These are phyloP conservation scores for Dryas integrifolia DNA, from an alignment of 331 rosid species.

Conservation along the genomic window DNA sequence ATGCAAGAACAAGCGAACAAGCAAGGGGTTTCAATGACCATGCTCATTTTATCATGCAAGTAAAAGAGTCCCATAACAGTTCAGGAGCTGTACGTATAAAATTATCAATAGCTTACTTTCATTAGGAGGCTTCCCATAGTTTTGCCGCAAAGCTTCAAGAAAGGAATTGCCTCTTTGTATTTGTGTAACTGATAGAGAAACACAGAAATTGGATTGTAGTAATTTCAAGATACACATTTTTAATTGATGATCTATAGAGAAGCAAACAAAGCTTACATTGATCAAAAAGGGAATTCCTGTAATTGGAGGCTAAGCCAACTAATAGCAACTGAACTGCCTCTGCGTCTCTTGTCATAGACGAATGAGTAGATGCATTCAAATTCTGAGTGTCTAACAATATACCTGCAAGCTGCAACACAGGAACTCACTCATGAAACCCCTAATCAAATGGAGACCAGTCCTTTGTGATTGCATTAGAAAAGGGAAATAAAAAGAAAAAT, in stretches of 20 bases:
- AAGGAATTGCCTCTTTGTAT: slow-evolving; percentile 51
- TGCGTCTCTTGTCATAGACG: slow-evolving; percentile 78
- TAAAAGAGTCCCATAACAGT: no score
- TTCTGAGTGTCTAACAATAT: slow-evolving; percentile 76
- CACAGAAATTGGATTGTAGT: slow-evolving; percentile 16
- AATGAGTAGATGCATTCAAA: slow-evolving; percentile 49
- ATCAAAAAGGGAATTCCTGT: slow-evolving; percentile 61
- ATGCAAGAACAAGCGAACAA: background rate
- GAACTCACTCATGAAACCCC: slow-evolving; percentile 6
- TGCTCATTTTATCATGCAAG: no score
- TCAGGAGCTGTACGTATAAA: slow-evolving; percentile 15
- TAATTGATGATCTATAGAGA: background rate
- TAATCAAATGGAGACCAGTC: background rate
- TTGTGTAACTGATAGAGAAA: slow-evolving; percentile 54
- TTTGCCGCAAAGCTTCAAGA: slow-evolving; percentile 55
- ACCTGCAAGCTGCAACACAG: slow-evolving; percentile 62
- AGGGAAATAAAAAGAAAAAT: background rate
- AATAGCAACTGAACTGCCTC: slow-evolving; percentile 83
- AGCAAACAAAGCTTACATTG: slow-evolving; percentile 41
- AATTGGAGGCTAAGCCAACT: slow-evolving; percentile 68
- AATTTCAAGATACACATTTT: background rate
- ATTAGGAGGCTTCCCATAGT: slow-evolving; percentile 52
- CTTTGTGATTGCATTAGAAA: background rate
- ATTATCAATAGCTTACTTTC: slow-evolving; percentile 37
- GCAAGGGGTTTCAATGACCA: background rate